A percentile compares a stretch with the other conserved stretches of the same genome.
Conservation (phyloP, 2,329 filamentous ascomycete species). For the Stachybotrys echinatus region DNA sequence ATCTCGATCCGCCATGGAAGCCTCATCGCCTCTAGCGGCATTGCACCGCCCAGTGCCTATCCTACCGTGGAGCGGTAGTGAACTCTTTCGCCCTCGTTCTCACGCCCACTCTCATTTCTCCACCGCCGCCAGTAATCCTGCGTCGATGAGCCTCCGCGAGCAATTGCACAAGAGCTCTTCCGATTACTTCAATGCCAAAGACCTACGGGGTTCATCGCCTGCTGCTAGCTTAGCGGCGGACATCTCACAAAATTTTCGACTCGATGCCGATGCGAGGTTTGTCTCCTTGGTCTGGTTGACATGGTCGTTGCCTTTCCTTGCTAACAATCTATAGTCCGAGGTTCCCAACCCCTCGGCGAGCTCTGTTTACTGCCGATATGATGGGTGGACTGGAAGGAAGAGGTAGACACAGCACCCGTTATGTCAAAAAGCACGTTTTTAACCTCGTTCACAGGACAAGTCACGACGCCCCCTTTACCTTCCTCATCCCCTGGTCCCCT, state of each 20-base stretch:
- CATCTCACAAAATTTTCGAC: constrained; percentile 93
- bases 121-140: constrained; percentile 51
- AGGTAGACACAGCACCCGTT: constrained; percentile 18
- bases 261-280: constrained; percentile 80
- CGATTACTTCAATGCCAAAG: constrained; percentile 81
- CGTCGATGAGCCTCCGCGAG: constrained; percentile 76
- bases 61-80: constrained; percentile 52
- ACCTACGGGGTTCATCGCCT: constrained; percentile 79
- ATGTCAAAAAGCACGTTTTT: constrained; percentile 1
- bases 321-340: constrained; percentile 25
- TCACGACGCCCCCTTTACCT: constrained; percentile 77
- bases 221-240: constrained; percentile 88
- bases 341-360: constrained; percentile 35
- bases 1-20: constrained; percentile 61
- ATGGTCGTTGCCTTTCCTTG: constrained; percentile 4
- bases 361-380: constrained; percentile 34
- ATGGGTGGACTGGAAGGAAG: constrained; percentile 28
- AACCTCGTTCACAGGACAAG: constrained; percentile 48
- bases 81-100: constrained; percentile 48
- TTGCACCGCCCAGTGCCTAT: constrained; percentile 69
- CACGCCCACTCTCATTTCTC: constrained; percentile 42
- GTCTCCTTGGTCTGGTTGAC: constrained; percentile 18
- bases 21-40: constrained; percentile 88
- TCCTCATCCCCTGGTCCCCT: constrained; percentile 74
- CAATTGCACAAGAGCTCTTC: constrained; percentile 52